Base-by-base conservation (phyloP, 306 rosid genomes). In the Malus asiatica region DNA sequence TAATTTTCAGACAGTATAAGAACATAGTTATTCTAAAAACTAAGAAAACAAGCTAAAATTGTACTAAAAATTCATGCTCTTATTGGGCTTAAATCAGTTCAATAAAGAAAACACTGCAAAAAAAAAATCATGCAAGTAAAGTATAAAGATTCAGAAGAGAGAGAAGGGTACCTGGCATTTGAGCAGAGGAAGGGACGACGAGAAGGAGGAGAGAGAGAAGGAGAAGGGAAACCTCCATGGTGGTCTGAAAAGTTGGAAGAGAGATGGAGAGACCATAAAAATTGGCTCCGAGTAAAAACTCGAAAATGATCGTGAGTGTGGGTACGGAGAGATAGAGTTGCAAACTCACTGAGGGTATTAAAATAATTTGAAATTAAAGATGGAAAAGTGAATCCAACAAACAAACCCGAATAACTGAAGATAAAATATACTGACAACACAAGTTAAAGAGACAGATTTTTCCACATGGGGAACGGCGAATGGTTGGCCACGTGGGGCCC, bases 131-230 rank as follows among this genome's bases (percentile, higher is more conserved):
- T 3, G 23, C 29, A 77, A 25, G 52, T 12, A 18, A 77, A 25
- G 52, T 16, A 18, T 16, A 5, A 51, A 51, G 55, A 23, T 70
- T 76, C 60, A 6, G 73, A 70, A 73, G 60, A 29, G 67, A 44
- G 69, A 62, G 71, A 83, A 64, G 33, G 68, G 72, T 76, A 89
- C 93, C 99, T 86, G 87, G 93, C 84, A 40, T 87, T 92, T 92
- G 97, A 82, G 99, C 91, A 78, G 74, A 84, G 48, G 93, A 88
- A 45, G 75, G 73, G 70, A 44, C 72, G 35, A 84, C 22, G 82
- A 87, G 78, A 42, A 85, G 70, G 14, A 84, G 65, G 6, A 87
- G 72, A 29, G 22, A 46, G 85, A 85, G 76, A 77, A 78, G 82
- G 58, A 58, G 76, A 8, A 78, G 77, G 78, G 71, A 78, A 72